Conservation (phyloP, 371 early-diverging fungal genomes). For the Circinella minor region DNA sequence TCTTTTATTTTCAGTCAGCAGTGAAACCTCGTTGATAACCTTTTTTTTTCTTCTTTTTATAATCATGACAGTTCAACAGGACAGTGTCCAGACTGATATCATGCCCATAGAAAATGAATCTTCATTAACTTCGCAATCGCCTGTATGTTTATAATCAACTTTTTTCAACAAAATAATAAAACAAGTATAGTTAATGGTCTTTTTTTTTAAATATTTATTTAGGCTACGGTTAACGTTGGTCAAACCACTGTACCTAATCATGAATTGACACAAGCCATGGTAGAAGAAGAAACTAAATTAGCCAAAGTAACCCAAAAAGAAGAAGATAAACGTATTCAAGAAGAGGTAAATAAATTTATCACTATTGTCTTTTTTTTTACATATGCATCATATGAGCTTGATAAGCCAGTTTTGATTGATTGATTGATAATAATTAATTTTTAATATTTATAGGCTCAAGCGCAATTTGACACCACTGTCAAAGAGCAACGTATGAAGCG, state of each 20-base stretch:
- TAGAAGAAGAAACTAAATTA: constrained; percentile 56
- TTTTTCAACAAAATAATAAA: too few relatives aligned
- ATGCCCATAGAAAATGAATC: not conserved
- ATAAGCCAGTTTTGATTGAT: not conserved
- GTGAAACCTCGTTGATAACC: not conserved
- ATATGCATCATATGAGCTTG: too few relatives aligned
- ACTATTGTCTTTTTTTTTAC: not conserved
- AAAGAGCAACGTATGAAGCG: constrained; percentile 77
- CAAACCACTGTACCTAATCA: constrained; percentile 4
- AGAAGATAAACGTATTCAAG: constrained; percentile 49
- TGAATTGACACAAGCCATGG: constrained; percentile 49
- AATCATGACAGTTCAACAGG: constrained; percentile 1
- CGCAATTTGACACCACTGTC: constrained; percentile 60
- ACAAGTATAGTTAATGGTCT: not conserved
- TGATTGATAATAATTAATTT: not conserved
- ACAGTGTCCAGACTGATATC: not conserved
- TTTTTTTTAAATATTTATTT: not conserved
- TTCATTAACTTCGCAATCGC: not conserved
- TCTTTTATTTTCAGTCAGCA: too few relatives aligned
- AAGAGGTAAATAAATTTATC: constrained; percentile 39
- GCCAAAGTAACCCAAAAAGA: constrained; percentile 47
- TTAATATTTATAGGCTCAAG: constrained; percentile 48
- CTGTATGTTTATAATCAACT: not conserved
- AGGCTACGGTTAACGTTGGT: not conserved
- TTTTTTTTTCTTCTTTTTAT: not conserved